Percentiles rank a stretch among this genome's conserved stretches.
Evolutionary conservation across 768 basidiomycete species (phyloP).

Genomic region (Coprinopsis strossmayeri): DNA sequence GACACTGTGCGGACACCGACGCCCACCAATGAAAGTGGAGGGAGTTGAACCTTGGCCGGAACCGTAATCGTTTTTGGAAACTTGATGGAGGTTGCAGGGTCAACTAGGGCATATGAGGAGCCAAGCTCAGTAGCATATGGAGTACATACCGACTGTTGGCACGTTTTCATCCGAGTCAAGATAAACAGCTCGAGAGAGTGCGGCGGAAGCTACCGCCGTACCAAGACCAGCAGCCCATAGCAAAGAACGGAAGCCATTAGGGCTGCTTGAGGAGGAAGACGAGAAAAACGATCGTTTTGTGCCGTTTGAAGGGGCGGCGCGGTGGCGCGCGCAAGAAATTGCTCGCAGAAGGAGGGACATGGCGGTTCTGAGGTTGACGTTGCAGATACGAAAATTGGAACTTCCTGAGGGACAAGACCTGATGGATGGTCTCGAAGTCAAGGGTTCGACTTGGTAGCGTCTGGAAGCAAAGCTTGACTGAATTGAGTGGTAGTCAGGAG

Average conservation of each 20-base stretch:
- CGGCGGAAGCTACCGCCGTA: slow-evolving; percentile 14
- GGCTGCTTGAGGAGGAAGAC: neutral
- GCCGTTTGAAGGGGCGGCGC: neutral
- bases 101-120: slow-evolving; percentile 34
- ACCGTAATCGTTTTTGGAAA: slow-evolving; percentile 65
- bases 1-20: slow-evolving; percentile 86
- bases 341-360: slow-evolving; percentile 8
- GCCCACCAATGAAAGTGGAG: slow-evolving; percentile 68
- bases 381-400: no score
- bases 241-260: slow-evolving; percentile 12
- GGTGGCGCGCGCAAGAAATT: neutral
- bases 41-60: slow-evolving; percentile 55
- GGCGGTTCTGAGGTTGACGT: no score
- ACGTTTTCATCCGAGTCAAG: slow-evolving; percentile 30
- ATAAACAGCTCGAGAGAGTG: slow-evolving; percentile 26
- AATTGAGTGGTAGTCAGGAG: no score
- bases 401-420: no score
- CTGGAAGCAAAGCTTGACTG: no score
- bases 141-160: slow-evolving; percentile 17
- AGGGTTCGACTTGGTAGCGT: no score
- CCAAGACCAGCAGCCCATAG: slow-evolving; percentile 27
- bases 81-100: slow-evolving; percentile 66
- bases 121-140: neutral
- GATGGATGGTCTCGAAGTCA: no score
- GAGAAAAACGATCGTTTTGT: neutral